Evolutionary conservation across 768 basidiomycete species (phyloP).

Genomic region (Calocybe indica): DNA sequence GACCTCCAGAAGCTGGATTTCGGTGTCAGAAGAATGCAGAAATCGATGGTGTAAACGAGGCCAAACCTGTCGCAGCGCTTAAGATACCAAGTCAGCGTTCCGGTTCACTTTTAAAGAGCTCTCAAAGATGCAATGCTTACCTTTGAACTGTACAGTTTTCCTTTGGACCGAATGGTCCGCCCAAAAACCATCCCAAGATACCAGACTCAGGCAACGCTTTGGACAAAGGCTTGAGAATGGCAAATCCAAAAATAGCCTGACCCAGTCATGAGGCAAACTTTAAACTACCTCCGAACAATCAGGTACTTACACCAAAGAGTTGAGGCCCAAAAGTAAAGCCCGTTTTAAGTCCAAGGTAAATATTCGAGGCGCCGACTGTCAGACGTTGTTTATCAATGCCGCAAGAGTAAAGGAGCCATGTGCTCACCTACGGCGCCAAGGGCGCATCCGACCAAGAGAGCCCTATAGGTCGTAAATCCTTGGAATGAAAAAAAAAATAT

Average conservation of each 20-base stretch:
- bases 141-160: conserved; percentile 62
- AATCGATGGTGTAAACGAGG: conserved; percentile 8
- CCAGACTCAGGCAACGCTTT: conserved; percentile 41
- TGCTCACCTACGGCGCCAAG: conserved; percentile 39
- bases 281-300: neutral
- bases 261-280: neutral
- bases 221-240: conserved; percentile 53
- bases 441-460: conserved; percentile 42
- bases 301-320: conserved; percentile 44
- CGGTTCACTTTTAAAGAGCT: neutral
- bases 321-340: conserved; percentile 63
- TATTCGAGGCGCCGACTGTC: conserved; percentile 50
- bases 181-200: conserved; percentile 36
- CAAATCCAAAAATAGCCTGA: conserved; percentile 52
- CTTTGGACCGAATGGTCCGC: conserved; percentile 58
- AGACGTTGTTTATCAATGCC: neutral
- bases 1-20: conserved; percentile 42
- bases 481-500: neutral
- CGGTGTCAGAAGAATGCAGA: neutral
- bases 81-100: neutral
- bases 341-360: conserved; percentile 65
- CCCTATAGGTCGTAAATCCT: conserved; percentile 16
- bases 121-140: conserved; percentile 14
- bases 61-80: conserved; percentile 44
- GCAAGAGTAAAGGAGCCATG: neutral